Evolutionary conservation across 2,329 filamentous ascomycete genomes (phyloP).

Genomic region (Diplodia seriata): DNA sequence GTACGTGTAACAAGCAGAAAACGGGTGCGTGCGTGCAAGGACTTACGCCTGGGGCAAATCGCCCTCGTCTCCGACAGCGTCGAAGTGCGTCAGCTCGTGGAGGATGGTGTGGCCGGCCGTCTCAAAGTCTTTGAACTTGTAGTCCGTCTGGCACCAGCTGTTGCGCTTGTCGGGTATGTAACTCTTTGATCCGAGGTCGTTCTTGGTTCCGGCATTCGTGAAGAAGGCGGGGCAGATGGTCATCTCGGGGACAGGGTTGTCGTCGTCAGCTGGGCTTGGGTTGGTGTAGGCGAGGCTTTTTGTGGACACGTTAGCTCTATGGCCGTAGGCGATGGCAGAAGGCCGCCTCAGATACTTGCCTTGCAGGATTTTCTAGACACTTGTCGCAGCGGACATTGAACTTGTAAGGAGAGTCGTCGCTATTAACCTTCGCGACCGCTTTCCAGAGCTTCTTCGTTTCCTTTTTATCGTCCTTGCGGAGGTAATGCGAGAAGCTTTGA

Average conservation of each 20-base stretch:
- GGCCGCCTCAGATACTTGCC: too few species aligned
- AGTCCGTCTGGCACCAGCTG: neutral
- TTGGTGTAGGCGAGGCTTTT: neutral
- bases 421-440: neutral
- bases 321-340: too few species aligned
- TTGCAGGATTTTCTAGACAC: neutral
- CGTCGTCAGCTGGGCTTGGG: neutral
- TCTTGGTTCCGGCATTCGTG: neutral
- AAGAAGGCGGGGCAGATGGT: neutral
- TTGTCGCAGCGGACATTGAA: neutral
- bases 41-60: neutral
- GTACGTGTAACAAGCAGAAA: neutral
- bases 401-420: neutral
- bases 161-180: neutral
- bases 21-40: accelerated
- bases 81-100: neutral
- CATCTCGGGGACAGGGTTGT: neutral
- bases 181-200: neutral
- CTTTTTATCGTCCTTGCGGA: neutral
- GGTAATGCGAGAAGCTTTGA: neutral
- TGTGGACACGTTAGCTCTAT: too few species aligned
- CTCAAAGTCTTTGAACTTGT: neutral
- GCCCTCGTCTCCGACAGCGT: neutral
- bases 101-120: neutral
- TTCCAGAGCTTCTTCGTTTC: neutral